Evolutionary conservation across 208 protist genomes (phyloP).

Genomic region (Trypanosoma rangeli): DNA sequence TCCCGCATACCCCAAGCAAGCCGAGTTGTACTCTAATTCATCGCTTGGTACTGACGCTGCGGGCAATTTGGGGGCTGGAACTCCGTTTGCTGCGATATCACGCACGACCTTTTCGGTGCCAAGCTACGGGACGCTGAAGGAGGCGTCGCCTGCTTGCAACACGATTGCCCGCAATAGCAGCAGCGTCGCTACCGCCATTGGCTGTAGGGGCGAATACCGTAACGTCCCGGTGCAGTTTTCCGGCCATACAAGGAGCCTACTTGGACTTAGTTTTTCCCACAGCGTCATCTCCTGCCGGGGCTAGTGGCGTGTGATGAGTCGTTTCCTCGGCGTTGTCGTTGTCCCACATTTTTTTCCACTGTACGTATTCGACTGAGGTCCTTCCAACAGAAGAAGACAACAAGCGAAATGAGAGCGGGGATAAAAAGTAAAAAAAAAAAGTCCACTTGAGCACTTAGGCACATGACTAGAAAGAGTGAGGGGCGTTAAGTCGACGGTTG

Average conservation of each 20-base stretch:
- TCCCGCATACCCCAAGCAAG: constrained; percentile 54
- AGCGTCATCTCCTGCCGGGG: neutral
- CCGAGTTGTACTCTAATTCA: constrained; percentile 20
- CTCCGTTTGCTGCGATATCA: constrained; percentile 1
- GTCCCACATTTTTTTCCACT: neutral
- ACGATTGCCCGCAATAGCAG: neutral
- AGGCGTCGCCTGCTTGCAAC: neutral
- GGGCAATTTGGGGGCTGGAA: neutral
- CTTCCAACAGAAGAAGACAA: neutral
- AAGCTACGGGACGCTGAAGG: constrained; percentile 25
- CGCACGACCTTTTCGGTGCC: neutral
- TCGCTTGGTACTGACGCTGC: neutral
- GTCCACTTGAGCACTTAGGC: neutral
- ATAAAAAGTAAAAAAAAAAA: neutral
- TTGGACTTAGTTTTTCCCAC: constrained; percentile 12
- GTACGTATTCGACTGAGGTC: neutral
- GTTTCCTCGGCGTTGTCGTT: neutral
- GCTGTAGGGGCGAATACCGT: neutral
- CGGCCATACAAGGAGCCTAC: neutral
- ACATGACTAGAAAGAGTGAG: neutral
- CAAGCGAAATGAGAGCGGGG: neutral
- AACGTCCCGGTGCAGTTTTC: neutral
- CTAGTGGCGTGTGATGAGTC: neutral
- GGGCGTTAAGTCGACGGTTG: neutral
- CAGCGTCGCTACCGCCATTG: neutral